phyloP scores from a whole-genome alignment of 768 basidiomycete genomes.

The Suillus spraguei region DNA sequence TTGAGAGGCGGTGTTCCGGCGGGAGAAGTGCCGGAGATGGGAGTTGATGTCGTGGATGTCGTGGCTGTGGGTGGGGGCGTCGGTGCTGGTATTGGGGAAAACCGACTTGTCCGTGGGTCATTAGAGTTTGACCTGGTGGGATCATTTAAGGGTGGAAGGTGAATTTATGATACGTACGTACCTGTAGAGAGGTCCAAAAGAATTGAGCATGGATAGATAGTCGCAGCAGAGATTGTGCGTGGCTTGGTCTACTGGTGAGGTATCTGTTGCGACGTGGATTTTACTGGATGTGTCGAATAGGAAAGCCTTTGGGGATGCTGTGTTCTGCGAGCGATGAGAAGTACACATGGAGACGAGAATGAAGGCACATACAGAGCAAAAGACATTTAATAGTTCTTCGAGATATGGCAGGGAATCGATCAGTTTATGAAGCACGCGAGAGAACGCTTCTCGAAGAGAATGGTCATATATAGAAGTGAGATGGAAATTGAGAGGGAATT shows the following conservation, averaged over 20 bases:
- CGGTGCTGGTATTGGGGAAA: slow-evolving; percentile 13
- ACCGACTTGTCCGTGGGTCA: background rate
- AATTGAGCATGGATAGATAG: slow-evolving; percentile 84
- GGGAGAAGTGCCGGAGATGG: background rate
- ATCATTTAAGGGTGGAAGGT: background rate
- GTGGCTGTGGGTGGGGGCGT: background rate
- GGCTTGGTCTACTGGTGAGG: slow-evolving; percentile 85
- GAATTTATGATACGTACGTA: background rate
- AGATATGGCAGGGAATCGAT: slow-evolving; percentile 84
- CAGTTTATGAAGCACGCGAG: slow-evolving; percentile 83
- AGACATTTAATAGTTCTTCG: slow-evolving; percentile 86
- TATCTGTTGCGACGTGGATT: slow-evolving; percentile 92
- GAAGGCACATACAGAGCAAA: slow-evolving; percentile 63
- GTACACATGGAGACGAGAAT: background rate
- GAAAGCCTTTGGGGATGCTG: slow-evolving; percentile 92
- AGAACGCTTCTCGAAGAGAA: slow-evolving; percentile 90
- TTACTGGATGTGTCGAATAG: slow-evolving; percentile 86
- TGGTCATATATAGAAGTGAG: slow-evolving; percentile 95
- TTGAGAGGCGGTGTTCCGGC: background rate
- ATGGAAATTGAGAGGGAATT: slow-evolving; percentile 82
- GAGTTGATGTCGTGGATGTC: background rate
- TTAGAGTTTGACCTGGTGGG: background rate
- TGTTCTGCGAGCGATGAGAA: slow-evolving; percentile 56
- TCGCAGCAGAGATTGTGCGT: slow-evolving; percentile 91
- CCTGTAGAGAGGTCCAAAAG: slow-evolving; percentile 78